Evolutionary conservation across 768 basidiomycete genomes (phyloP).

Genomic region (Dioszegia aurantiaca): DNA sequence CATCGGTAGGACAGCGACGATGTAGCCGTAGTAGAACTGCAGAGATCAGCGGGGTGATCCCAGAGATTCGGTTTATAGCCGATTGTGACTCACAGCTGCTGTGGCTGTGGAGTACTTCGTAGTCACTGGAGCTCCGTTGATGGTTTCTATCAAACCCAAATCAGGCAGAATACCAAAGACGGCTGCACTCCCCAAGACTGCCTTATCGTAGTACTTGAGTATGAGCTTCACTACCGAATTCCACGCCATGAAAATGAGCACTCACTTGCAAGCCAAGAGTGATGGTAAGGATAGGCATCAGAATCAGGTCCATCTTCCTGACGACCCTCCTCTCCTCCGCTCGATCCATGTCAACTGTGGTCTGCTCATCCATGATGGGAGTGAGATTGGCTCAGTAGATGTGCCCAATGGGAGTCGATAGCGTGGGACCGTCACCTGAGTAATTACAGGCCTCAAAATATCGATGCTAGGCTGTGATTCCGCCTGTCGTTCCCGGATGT

Average conservation of each 20-base stretch:
- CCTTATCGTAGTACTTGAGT: slow-evolving; percentile 47
- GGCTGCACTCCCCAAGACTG: slow-evolving; percentile 48
- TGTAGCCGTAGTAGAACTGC: slow-evolving; percentile 51
- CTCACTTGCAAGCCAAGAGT: slow-evolving; percentile 44
- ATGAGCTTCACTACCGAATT: neutral
- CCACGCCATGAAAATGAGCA: neutral
- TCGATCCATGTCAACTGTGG: neutral
- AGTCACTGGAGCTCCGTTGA: slow-evolving; percentile 42
- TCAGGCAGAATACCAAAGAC: slow-evolving; percentile 50
- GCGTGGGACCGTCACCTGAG: too few species aligned
- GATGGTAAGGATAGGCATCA: slow-evolving; percentile 51
- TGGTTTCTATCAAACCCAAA: slow-evolving; percentile 37
- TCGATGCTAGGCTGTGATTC: too few species aligned
- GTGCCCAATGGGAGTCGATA: too few species aligned
- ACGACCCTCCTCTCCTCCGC: slow-evolving; percentile 27
- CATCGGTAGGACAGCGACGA: slow-evolving; percentile 46
- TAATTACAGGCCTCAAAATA: too few species aligned
- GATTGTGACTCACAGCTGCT: slow-evolving; percentile 31
- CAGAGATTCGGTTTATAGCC: neutral
- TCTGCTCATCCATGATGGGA: neutral
- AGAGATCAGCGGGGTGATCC: neutral
- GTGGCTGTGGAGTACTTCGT: slow-evolving; percentile 48
- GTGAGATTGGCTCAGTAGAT: too few species aligned
- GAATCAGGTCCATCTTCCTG: slow-evolving; percentile 35
- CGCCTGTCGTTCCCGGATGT: neutral